These are phyloP conservation scores for Coemansia sp. DNA, from an alignment of 192 early-diverging fungal species.

Conservation along the genomic window DNA sequence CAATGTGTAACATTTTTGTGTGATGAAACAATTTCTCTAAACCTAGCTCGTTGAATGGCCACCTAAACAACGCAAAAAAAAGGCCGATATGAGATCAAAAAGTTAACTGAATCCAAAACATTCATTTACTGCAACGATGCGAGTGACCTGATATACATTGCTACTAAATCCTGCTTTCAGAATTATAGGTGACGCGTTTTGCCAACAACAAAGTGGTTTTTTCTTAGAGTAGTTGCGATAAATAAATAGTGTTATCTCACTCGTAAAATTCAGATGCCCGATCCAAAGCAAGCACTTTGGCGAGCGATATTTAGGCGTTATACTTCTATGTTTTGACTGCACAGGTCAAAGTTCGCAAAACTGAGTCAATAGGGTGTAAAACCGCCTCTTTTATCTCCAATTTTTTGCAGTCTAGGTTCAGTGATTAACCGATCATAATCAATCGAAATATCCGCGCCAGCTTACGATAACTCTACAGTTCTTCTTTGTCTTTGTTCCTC, in stretches of 20 bases:
- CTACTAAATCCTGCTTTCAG: neutral
- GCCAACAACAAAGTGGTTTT: neutral
- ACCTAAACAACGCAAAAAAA: constrained; percentile 35
- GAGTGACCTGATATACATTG: neutral
- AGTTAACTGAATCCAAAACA: constrained; percentile 10
- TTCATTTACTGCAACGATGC: neutral
- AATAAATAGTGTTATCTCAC: neutral
- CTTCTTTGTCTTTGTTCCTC: no score
- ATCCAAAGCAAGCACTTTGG: no score
- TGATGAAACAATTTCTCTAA: constrained; percentile 66
- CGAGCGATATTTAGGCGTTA: no score
- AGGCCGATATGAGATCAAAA: constrained; percentile 34
- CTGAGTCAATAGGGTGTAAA: no score
- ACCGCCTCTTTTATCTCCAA: no score
- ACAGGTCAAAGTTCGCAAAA: no score
- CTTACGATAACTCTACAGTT: no score
- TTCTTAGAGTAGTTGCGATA: neutral
- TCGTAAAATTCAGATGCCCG: neutral
- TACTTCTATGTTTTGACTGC: no score
- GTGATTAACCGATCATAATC: no score
- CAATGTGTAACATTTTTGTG: neutral
- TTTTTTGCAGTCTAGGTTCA: no score
- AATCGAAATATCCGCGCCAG: no score
- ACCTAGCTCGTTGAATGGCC: constrained; percentile 77
- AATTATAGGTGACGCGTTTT: neutral